These are phyloP conservation scores for Tolypocladium pustulatum DNA, from an alignment of 2,329 filamentous ascomycete species.

Conservation along the genomic window DNA sequence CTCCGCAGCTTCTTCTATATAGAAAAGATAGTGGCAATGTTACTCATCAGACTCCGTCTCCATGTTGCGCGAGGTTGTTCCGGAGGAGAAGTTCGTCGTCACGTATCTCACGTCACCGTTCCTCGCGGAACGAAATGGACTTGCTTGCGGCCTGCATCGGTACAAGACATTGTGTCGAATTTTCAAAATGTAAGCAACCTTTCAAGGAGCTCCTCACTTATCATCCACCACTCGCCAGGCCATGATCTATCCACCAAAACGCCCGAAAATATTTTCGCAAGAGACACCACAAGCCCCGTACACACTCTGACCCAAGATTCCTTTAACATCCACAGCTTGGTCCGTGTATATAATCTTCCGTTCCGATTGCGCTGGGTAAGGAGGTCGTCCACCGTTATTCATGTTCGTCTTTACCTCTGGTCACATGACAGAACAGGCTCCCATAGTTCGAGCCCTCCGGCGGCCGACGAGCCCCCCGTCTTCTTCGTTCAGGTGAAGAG, in stretches of 20 bases:
- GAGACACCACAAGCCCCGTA: neutral
- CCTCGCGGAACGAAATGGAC: neutral
- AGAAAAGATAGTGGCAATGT: neutral
- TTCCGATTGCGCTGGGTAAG: no score
- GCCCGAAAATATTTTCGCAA: neutral
- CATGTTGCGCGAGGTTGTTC: neutral
- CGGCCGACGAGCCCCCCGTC: slow-evolving; percentile 50
- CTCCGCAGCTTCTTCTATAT: neutral
- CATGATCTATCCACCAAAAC: neutral
- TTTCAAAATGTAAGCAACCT: neutral
- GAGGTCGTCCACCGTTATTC: no score
- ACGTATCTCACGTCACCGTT: neutral
- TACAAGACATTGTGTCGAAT: neutral
- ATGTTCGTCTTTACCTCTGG: no score
- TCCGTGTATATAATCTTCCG: neutral
- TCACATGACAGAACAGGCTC: slow-evolving; percentile 56
- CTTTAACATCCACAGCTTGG: neutral
- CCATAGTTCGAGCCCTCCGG: slow-evolving; percentile 54
- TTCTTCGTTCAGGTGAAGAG: slow-evolving; percentile 72
- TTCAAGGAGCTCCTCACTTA: neutral
- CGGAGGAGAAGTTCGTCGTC: neutral
- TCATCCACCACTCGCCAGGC: neutral
- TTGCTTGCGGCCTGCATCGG: neutral
- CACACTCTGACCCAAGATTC: neutral
- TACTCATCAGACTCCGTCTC: neutral